These are phyloP conservation scores for Pseudonitzschia multiseries DNA, from an alignment of 108 stramenopile species.

Conservation along the genomic window DNA sequence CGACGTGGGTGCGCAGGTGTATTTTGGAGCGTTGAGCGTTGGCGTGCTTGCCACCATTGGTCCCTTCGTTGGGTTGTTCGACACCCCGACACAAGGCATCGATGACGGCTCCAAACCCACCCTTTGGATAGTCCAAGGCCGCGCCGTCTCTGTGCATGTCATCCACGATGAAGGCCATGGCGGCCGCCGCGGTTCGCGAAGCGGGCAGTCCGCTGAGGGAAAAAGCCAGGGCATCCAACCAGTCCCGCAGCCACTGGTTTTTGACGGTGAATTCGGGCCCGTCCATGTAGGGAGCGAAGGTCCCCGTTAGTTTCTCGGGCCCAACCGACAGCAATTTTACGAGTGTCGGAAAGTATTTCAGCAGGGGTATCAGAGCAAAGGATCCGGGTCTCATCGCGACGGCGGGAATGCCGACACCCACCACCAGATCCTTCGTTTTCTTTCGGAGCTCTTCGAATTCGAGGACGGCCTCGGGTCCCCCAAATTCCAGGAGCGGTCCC, in stretches of 20 bases:
- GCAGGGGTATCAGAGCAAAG: constrained; percentile 59
- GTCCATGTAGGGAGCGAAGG: constrained; percentile 81
- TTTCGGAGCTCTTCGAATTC: constrained; percentile 70
- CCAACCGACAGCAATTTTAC: constrained; percentile 60
- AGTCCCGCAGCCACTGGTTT: constrained; percentile 83
- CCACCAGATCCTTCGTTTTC: constrained; percentile 54
- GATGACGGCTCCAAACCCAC: constrained; percentile 80
- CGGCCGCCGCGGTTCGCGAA: constrained; percentile 80
- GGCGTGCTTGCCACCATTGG: constrained; percentile 1
- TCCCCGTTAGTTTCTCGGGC: constrained; percentile 60
- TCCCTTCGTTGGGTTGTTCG: constrained; percentile 43
- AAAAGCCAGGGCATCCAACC: constrained; percentile 94
- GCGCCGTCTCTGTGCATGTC: constrained; percentile 88
- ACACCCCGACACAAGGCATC: constrained; percentile 89
- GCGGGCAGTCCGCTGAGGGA: constrained; percentile 86
- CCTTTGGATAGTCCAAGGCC: constrained; percentile 85
- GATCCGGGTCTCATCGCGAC: constrained; percentile 83
- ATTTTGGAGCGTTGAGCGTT: constrained; percentile 46
- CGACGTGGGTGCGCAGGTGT: constrained; percentile 61
- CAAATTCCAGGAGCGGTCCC: constrained; percentile 67
- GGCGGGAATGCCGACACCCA: constrained; percentile 72
- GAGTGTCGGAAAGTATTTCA: constrained; percentile 69
- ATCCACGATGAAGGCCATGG: constrained; percentile 92
- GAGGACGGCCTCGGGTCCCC: constrained; percentile 46
- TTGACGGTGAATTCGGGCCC: constrained; percentile 73